Base-by-base conservation (phyloP, 2,329 filamentous ascomycete genomes). In the Paraphaeosphaeria sporulosa region DNA sequence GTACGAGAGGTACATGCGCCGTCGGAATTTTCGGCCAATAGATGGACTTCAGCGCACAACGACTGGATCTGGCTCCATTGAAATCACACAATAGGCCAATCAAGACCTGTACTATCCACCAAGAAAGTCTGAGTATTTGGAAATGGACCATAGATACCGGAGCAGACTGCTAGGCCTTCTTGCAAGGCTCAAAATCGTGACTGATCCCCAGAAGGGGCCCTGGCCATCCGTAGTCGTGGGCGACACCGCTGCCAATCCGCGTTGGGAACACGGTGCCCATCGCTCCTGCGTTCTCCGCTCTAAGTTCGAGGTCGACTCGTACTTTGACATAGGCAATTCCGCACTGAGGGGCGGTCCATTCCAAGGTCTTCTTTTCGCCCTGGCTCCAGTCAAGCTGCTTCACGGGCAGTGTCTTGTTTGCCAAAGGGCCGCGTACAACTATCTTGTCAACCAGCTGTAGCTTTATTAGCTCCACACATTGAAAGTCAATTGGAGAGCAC, bases 311-410 rank as follows among this genome's bases (percentile, higher is more conserved):
- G 17, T 51, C 48, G 34, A 51, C 48, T 23, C 32, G 48, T 9
- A 23, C 19, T 13, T 51, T 51, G 32, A 51, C 21, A 15, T 38
- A 51, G 15, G 48, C 32, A 19, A 51, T 17, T 6, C 32, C 32
- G 13, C 48, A 51, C 32, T 51, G 48, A 40, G 48, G 32, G 17
- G 48, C 48, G 8, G n/a, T 12, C 48, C 48, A 51, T 40, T 51
- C 19, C 19, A 17, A 9, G 4, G 32, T 40, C 34, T 38, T 51
- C 13, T 51, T 17, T 9, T 51, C 34, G 32, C 32, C 48, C n/a
- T 51, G 48, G n/a, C 32, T 51, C 32, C 48, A 51, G 19, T 51
- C 48, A 38, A 51, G 34, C 19, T 38, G 48, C 32, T 51, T 51
- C 19, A 51, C 34, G 13, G 48, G 48, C 8, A 25, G 32, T 8